Percentiles rank a stretch among this genome's conserved stretches.
phyloP scores from a whole-genome alignment of 2,329 filamentous ascomycete species.

The Rutstroemia sp. region DNA sequence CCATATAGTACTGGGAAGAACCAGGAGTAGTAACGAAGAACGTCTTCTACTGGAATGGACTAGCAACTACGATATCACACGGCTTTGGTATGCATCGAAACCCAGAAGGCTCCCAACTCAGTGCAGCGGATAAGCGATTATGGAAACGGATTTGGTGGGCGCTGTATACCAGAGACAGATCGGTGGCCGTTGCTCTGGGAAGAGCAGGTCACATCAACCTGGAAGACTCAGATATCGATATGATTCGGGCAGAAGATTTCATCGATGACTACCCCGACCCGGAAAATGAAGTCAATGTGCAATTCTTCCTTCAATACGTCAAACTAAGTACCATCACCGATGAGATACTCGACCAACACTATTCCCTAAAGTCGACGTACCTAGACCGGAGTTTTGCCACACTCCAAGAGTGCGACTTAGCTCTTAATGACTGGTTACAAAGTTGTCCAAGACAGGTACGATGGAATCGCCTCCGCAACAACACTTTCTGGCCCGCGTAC shows the following conservation, averaged over 20 bases:
- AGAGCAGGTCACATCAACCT: slow-evolving; percentile 91
- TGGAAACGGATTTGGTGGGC: slow-evolving; percentile 85
- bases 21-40: slow-evolving; percentile 98
- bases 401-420: slow-evolving; percentile 93
- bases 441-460: slow-evolving; percentile 93
- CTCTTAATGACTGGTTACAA: slow-evolving; percentile 90
- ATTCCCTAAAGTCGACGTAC: slow-evolving; percentile 86
- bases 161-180: slow-evolving; percentile 87
- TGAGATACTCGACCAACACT: slow-evolving; percentile 87
- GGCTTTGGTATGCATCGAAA: slow-evolving; percentile 96
- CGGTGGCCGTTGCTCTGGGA: slow-evolving; percentile 86
- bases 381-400: slow-evolving; percentile 85
- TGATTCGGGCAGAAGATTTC: slow-evolving; percentile 93
- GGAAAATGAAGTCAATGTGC: slow-evolving; percentile 7
- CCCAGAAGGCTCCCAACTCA: slow-evolving; percentile 90
- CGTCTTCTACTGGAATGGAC: slow-evolving; percentile 97
- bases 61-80: slow-evolving; percentile 90
- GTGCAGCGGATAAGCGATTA: slow-evolving; percentile 72
- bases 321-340: slow-evolving; percentile 84
- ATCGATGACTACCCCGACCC: slow-evolving; percentile 61
- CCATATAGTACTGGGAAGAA: slow-evolving; percentile 83
- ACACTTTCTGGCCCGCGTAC: slow-evolving; percentile 83
- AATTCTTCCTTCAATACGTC: slow-evolving; percentile 14
- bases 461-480: slow-evolving; percentile 81
- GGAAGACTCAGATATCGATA: slow-evolving; percentile 94